Conservation (phyloP, 1,139 yeast species). For the Hyphopichia burtonii region DNA sequence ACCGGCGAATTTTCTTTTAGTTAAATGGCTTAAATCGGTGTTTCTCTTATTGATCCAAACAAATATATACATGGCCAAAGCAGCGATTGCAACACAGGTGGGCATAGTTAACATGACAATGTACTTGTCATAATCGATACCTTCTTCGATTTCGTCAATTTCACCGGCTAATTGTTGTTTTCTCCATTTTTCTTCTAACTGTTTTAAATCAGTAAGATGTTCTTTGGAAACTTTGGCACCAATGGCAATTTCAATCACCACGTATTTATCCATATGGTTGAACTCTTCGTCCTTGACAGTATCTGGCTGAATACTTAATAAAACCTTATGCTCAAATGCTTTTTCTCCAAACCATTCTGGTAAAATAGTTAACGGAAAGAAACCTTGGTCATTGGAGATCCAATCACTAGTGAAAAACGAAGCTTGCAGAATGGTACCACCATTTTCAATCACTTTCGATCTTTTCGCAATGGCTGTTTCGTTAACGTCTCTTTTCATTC, state of each 20-base stretch:
- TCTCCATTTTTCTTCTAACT: conserved; percentile 35
- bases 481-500: conserved; percentile 39
- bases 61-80: conserved; percentile 63
- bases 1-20: conserved; percentile 50
- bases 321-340: conserved; percentile 48
- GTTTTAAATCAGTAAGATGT: conserved; percentile 52
- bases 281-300: conserved; percentile 64
- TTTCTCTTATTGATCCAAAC: conserved; percentile 47
- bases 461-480: conserved; percentile 18
- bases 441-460: conserved; percentile 38
- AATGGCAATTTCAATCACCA: conserved; percentile 54
- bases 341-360: conserved; percentile 57
- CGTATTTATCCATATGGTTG: conserved; percentile 48
- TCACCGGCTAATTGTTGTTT: conserved; percentile 43
- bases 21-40: conserved; percentile 49
- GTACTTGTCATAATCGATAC: conserved; percentile 64
- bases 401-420: conserved; percentile 72
- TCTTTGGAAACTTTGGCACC: conserved; percentile 63
- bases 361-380: conserved; percentile 55
- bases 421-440: conserved; percentile 36
- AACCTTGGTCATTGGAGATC: conserved; percentile 65
- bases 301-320: conserved; percentile 72
- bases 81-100: conserved; percentile 62
- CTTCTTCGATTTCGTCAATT: conserved; percentile 41
- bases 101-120: conserved; percentile 69